phyloP scores from a whole-genome alignment of 2,329 filamentous ascomycete genomes.

The Talaromyces sp. region DNA sequence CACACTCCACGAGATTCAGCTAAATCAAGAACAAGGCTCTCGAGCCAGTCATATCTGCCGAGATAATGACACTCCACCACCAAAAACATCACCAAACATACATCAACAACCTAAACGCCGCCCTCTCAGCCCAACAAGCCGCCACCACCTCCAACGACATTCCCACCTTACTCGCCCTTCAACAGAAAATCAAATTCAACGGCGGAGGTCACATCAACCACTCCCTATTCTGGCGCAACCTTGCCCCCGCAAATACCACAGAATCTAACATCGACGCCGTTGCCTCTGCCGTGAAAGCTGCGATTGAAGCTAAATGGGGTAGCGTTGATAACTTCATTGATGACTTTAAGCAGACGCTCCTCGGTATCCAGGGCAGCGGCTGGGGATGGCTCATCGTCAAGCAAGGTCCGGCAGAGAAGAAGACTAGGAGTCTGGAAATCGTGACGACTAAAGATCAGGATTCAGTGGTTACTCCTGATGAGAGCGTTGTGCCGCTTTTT shows the following conservation, averaged over 20 bases:
- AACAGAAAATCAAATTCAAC: constrained; percentile 77
- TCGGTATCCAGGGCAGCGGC: constrained; percentile 77
- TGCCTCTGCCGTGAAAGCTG: constrained; percentile 57
- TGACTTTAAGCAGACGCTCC: constrained; percentile 63
- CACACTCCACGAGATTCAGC: neutral
- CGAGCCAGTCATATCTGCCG: constrained; percentile 73
- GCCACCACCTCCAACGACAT: constrained; percentile 60
- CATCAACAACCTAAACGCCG: constrained; percentile 81
- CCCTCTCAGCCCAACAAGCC: constrained; percentile 62
- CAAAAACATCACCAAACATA: constrained; percentile 92
- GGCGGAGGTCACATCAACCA: constrained; percentile 93
- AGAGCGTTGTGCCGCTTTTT: constrained; percentile 66
- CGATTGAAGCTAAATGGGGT: constrained; percentile 68
- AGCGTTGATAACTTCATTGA: constrained; percentile 64
- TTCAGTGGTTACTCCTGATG: constrained; percentile 65
- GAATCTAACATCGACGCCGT: constrained; percentile 59
- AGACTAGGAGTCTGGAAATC: constrained; percentile 56
- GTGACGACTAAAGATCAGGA: constrained; percentile 86
- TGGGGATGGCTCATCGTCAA: constrained; percentile 85
- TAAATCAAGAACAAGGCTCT: constrained; percentile 58
- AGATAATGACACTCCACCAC: constrained; percentile 96
- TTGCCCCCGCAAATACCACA: constrained; percentile 60
- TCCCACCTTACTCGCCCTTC: constrained; percentile 64
- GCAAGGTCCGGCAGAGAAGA: constrained; percentile 51
- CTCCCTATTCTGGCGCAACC: constrained; percentile 86